These are phyloP conservation scores for Syncephalastrum contaminatum DNA, from an alignment of 371 early-diverging fungal genomes.

Conservation along the genomic window DNA sequence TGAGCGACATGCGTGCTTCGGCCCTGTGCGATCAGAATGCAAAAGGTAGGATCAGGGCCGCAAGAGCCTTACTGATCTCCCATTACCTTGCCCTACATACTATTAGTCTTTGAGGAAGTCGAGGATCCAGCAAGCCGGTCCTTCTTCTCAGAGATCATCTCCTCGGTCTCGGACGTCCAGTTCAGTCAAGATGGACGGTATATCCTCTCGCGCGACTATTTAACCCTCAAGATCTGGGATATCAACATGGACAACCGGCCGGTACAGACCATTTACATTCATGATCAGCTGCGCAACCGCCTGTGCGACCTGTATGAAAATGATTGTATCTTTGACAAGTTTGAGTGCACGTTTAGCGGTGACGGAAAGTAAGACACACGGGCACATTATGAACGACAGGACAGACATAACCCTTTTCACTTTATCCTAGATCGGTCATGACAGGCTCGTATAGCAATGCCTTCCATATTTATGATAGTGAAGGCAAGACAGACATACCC, in stretches of 20 bases:
- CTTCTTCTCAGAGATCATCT: conserved; percentile 98
- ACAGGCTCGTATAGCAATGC: conserved; percentile 98
- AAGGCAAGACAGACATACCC: conserved; percentile 76
- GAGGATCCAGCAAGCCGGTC: conserved; percentile 93
- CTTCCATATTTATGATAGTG: conserved; percentile 86
- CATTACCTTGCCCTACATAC: background rate
- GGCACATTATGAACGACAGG: background rate
- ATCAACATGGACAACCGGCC: conserved; percentile 95
- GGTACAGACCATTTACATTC: conserved; percentile 91
- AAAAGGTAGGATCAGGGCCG: conserved; percentile 62
- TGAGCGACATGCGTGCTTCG: conserved; percentile 95
- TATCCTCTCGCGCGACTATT: conserved; percentile 94
- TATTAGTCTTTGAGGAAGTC: conserved; percentile 86
- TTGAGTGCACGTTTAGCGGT: conserved; percentile 95
- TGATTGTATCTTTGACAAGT: conserved; percentile 99
- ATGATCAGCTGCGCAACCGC: conserved; percentile 90
- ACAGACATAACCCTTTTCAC: background rate
- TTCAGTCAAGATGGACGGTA: conserved; percentile 96
- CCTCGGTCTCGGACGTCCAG: conserved; percentile 95
- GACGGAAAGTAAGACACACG: conserved; percentile 64
- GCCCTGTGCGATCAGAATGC: conserved; percentile 94
- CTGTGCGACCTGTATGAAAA: conserved; percentile 98
- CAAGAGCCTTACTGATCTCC: background rate
- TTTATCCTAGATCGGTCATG: conserved; percentile 62
- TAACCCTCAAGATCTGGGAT: conserved; percentile 97